Evolutionary conservation across 2,329 filamentous ascomycete species (phyloP), one percentile per base, ranked within the genome.

Genomic region (Akanthomyces dipterigenus): DNA sequence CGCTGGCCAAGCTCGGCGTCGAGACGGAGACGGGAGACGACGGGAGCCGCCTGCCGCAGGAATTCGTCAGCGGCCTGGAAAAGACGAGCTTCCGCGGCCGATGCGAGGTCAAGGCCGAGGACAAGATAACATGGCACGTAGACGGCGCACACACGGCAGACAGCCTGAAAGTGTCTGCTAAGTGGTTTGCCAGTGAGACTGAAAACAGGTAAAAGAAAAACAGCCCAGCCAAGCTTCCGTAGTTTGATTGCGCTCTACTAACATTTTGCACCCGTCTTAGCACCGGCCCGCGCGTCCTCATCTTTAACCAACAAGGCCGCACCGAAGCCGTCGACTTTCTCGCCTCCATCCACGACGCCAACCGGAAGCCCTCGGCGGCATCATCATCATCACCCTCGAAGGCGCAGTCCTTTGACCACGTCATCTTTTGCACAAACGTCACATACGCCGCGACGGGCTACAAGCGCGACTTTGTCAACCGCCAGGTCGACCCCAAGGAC

Each of bases 91-190:
- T 92, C 77, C 83, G 91, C 45, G 95, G 93, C 4, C 83, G 95
- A 50, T 97, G 93, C 70, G 84, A 88, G 65, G 76, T 81, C 45
- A 84, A 82, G 67, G 66, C 73, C 3, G 82, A 85, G 63, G 78
- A 77, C 3, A 69, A 70, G 2, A 77, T 96, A 5, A 81, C 80
- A 18, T 99, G 93, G 93, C 89, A 93, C 70, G 84, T 99, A 22
- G 95, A 99, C 70, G 93, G 95, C 9, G 95, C 92, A 2, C 95
- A 99, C 74, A 99, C 93, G 0, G 80, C 89, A 3, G 93, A 98
- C 70, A 97, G 92, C 71, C 88, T 99, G 60, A 84, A 88, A 65
- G 83, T 91, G 65, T 91, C 91, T 5, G 88, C 88, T 0, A 83
- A 84, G 64, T 97, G 93, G 93, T 98, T 96, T 70, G 83, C 85